These are phyloP conservation scores for Fagus crenata DNA, from an alignment of 306 rosid species.

Conservation along the genomic window DNA sequence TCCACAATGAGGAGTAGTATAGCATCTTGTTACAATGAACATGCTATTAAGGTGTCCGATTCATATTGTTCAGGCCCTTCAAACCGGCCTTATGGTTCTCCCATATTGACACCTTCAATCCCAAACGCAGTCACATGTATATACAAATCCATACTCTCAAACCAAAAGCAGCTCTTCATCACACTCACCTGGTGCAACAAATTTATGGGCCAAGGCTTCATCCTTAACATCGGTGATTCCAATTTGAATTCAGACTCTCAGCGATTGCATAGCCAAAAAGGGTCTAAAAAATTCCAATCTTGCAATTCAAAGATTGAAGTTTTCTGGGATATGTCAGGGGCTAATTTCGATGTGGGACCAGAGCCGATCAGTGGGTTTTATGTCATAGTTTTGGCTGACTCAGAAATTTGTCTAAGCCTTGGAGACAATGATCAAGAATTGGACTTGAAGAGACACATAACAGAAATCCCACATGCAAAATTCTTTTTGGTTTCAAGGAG, in stretches of 20 bases:
- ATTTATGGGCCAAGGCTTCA: slow-evolving; percentile 26
- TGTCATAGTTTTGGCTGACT: slow-evolving; percentile 37
- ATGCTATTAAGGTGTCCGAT: slow-evolving; percentile 74
- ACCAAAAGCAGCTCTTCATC: slow-evolving; percentile 34
- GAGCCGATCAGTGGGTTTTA: slow-evolving; percentile 43
- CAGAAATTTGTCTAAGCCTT: slow-evolving; percentile 34
- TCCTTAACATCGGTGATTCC: slow-evolving; percentile 27
- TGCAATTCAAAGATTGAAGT: slow-evolving; percentile 24
- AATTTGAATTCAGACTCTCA: slow-evolving; percentile 1
- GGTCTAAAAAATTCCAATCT: slow-evolving; percentile 25
- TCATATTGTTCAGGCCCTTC: slow-evolving; percentile 83
- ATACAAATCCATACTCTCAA: slow-evolving; percentile 37
- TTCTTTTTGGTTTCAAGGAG: slow-evolving; percentile 43
- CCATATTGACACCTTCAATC: slow-evolving; percentile 30
- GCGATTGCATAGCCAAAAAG: slow-evolving; percentile 20
- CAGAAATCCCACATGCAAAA: slow-evolving; percentile 15
- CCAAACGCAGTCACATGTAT: slow-evolving; percentile 36
- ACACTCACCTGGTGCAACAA: slow-evolving; percentile 35
- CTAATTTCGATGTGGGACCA: slow-evolving; percentile 40
- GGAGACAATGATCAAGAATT: slow-evolving; percentile 43
- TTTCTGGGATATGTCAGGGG: slow-evolving; percentile 47
- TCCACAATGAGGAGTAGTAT: slow-evolving; percentile 65
- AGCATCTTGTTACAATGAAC: slow-evolving; percentile 85
- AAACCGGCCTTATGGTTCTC: slow-evolving; percentile 31
- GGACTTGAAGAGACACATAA: slow-evolving; percentile 9